Evolutionary conservation across 2,329 filamentous ascomycete species (phyloP).

Genomic region (Penicillium sp.): DNA sequence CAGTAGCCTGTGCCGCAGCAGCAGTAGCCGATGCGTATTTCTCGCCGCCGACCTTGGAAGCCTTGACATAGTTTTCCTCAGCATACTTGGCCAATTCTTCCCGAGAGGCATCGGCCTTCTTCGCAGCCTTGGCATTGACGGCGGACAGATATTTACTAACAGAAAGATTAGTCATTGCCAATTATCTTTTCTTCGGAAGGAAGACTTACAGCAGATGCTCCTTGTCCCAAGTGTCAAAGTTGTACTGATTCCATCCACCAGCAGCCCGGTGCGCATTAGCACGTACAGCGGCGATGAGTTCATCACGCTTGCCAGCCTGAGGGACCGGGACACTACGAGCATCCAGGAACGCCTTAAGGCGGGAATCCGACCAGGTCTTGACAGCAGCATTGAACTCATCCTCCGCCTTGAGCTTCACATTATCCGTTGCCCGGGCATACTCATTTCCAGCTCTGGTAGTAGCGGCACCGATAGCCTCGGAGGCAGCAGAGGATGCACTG

Average conservation of each 20-base stretch:
- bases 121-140: slow-evolving; percentile 54
- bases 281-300: slow-evolving; percentile 73
- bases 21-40: slow-evolving; percentile 66
- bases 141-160: slow-evolving; percentile 50
- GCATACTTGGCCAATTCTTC: slow-evolving; percentile 68
- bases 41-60: slow-evolving; percentile 48
- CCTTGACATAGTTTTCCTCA: slow-evolving; percentile 47
- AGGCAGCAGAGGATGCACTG: slow-evolving; percentile 51
- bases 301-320: slow-evolving; percentile 67
- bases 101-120: slow-evolving; percentile 65
- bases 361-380: slow-evolving; percentile 69
- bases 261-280: slow-evolving; percentile 70
- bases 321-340: slow-evolving; percentile 74
- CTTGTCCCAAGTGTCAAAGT: slow-evolving; percentile 72
- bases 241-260: slow-evolving; percentile 69
- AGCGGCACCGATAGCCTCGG: slow-evolving; percentile 63
- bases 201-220: slow-evolving; percentile 64
- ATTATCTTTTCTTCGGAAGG: slow-evolving; percentile 21
- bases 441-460: slow-evolving; percentile 74
- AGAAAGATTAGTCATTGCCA: slow-evolving; percentile 22
- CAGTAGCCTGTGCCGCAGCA: slow-evolving; percentile 66
- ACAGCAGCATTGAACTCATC: slow-evolving; percentile 66
- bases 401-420: slow-evolving; percentile 60
- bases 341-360: slow-evolving; percentile 76
- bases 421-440: slow-evolving; percentile 73